A percentile compares a stretch with the other conserved stretches of the same genome.
Conservation (phyloP, 177 flowering plant genomes). For the Tripterygium wilfordii region DNA sequence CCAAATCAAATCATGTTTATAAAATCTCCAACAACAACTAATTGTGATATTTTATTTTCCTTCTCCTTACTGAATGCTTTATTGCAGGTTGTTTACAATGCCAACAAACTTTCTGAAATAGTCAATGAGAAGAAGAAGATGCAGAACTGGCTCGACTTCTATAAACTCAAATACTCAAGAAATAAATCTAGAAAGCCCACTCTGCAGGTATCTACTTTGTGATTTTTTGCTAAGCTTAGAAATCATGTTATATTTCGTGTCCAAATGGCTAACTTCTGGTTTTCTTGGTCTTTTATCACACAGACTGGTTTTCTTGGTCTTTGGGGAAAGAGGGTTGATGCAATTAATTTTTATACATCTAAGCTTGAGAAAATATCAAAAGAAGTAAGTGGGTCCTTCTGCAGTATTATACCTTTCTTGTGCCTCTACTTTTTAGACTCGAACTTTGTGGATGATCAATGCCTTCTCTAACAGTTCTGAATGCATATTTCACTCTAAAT, state of each 20-base stretch:
- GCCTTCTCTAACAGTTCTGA: too few relatives aligned
- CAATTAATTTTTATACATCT: slow-evolving; percentile 53
- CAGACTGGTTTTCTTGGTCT: slow-evolving; percentile 81
- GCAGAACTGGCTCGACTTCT: slow-evolving; percentile 71
- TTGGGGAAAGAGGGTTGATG: slow-evolving; percentile 58
- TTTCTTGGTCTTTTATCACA: background rate
- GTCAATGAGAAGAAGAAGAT: slow-evolving; percentile 49
- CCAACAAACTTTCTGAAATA: slow-evolving; percentile 50
- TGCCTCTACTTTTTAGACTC: too few relatives aligned
- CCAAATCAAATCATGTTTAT: too few relatives aligned
- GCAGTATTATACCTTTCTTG: background rate
- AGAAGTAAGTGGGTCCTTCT: slow-evolving; percentile 36
- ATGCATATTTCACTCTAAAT: too few relatives aligned
- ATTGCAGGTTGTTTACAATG: slow-evolving; percentile 69
- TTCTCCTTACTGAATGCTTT: background rate
- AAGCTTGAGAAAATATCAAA: slow-evolving; percentile 40
- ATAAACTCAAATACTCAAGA: slow-evolving; percentile 52
- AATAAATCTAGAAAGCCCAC: slow-evolving; percentile 44
- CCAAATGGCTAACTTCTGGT: too few relatives aligned
- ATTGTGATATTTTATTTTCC: background rate
- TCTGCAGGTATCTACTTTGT: slow-evolving; percentile 53
- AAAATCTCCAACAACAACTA: too few relatives aligned
- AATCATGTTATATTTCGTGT: too few relatives aligned
- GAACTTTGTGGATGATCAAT: too few relatives aligned
- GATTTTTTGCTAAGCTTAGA: too few relatives aligned